phyloP scores from a whole-genome alignment of 352 stramenopile species.

The Phytophthora pisi region DNA sequence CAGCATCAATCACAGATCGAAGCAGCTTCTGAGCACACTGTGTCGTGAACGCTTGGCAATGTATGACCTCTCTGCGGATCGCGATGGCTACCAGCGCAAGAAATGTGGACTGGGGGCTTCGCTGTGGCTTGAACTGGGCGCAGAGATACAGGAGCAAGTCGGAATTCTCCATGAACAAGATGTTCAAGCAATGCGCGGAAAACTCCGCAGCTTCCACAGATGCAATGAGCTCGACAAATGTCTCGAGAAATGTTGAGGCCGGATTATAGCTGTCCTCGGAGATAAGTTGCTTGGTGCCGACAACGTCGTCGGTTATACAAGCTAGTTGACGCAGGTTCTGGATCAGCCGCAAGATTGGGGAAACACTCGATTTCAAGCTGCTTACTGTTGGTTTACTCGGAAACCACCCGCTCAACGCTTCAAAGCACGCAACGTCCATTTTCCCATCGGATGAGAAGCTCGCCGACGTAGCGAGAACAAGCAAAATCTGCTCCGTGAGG shows the following conservation, averaged over 20 bases:
- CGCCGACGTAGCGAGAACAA: constrained; percentile 17
- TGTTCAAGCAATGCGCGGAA: constrained; percentile 21
- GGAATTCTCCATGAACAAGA: constrained; percentile 24
- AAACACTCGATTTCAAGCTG: constrained; percentile 12
- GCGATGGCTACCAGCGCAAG: constrained; percentile 21
- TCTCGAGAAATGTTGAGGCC: constrained; percentile 18
- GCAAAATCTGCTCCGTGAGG: constrained; percentile 17
- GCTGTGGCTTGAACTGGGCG: constrained; percentile 13
- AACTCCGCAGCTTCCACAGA: constrained; percentile 13
- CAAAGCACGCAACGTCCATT: constrained; percentile 25
- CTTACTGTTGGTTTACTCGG: constrained; percentile 16
- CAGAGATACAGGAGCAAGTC: constrained; percentile 27
- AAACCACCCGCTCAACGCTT: constrained; percentile 22
- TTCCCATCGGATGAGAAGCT: constrained; percentile 3
- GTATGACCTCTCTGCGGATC: constrained; percentile 9
- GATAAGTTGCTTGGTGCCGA: background rate
- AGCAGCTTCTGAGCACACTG: constrained; percentile 6
- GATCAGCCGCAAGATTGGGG: constrained; percentile 8
- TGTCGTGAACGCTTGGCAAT: constrained; percentile 24
- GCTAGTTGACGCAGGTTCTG: constrained; percentile 14
- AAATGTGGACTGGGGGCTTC: constrained; percentile 16
- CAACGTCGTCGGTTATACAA: constrained; percentile 1
- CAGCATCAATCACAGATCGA: constrained; percentile 24
- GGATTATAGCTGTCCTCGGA: background rate
- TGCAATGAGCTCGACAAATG: constrained; percentile 17